phyloP scores from a whole-genome alignment of 495 filamentous ascomycete species.

The Penicillium robsamsonii region DNA sequence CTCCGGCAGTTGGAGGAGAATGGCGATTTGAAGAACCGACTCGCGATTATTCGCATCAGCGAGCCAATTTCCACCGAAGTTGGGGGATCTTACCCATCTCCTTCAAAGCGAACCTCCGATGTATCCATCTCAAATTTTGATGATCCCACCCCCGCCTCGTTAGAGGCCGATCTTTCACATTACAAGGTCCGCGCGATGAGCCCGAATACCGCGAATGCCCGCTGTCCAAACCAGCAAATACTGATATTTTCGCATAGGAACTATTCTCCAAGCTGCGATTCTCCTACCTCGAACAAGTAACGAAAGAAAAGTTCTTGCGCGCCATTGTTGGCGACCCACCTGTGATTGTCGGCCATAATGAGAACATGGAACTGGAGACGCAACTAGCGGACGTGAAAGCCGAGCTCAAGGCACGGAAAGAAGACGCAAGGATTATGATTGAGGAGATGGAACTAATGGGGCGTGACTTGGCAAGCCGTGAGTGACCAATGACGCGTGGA shows the following conservation, averaged over 20 bases:
- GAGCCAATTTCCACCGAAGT: slow-evolving; percentile 63
- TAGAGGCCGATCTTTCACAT: slow-evolving; percentile 83
- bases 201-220: background rate
- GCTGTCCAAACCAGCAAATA: background rate
- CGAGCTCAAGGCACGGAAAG: slow-evolving; percentile 72
- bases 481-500: slow-evolving; percentile 14
- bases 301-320: slow-evolving; percentile 91
- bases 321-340: slow-evolving; percentile 91
- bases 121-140: slow-evolving; percentile 59
- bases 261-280: slow-evolving; percentile 95
- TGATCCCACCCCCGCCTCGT: slow-evolving; percentile 66
- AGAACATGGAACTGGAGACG: slow-evolving; percentile 78
- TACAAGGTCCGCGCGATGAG: slow-evolving; percentile 57
- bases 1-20: slow-evolving; percentile 46
- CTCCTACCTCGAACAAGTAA: slow-evolving; percentile 78
- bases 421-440: slow-evolving; percentile 71
- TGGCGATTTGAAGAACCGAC: slow-evolving; percentile 46
- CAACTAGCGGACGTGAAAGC: slow-evolving; percentile 70
- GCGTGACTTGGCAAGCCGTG: slow-evolving; percentile 53
- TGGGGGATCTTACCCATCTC: slow-evolving; percentile 26
- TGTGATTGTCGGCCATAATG: slow-evolving; percentile 72
- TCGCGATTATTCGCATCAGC: slow-evolving; percentile 73
- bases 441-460: slow-evolving; percentile 67
- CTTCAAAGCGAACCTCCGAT: slow-evolving; percentile 64
- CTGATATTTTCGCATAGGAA: slow-evolving; percentile 50